These are phyloP conservation scores for Globisporangium alternatum DNA, from an alignment of 352 stramenopile genomes.

Conservation along the genomic window DNA sequence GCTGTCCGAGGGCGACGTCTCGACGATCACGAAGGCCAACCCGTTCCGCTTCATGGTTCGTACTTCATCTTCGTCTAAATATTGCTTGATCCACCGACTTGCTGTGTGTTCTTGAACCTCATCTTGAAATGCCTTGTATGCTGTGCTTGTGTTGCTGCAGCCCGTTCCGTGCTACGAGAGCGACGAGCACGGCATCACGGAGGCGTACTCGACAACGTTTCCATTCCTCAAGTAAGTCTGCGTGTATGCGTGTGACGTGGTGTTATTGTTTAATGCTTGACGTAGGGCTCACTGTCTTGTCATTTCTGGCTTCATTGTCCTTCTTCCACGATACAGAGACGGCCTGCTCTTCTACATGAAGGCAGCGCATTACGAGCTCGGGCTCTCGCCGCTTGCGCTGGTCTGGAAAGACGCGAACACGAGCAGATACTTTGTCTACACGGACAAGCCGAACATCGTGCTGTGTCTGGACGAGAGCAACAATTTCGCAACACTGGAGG, in stretches of 20 bases:
- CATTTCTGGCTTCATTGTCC: not conserved
- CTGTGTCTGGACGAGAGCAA: constrained; percentile 46
- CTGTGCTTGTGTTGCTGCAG: constrained; percentile 23
- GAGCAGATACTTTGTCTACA: constrained; percentile 79
- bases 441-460: constrained; percentile 71
- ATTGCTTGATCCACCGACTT: not conserved
- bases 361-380: constrained; percentile 85
- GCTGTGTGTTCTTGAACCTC: not conserved
- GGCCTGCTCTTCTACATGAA: constrained; percentile 91
- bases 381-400: constrained; percentile 80
- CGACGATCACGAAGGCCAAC: constrained; percentile 51
- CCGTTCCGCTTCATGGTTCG: constrained; percentile 74
- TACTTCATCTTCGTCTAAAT: not conserved
- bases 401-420: constrained; percentile 88
- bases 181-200: constrained; percentile 63
- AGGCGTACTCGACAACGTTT: constrained; percentile 77
- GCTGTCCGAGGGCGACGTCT: constrained; percentile 66
- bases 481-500: constrained; percentile 70
- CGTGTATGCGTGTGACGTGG: not conserved
- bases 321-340: constrained; percentile 46
- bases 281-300: not conserved
- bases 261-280: not conserved
- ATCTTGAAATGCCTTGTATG: not conserved
- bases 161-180: constrained; percentile 86
- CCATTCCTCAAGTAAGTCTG: constrained; percentile 80